phyloP scores from a whole-genome alignment of 805 yeast species.

The Candida nanaspora region DNA sequence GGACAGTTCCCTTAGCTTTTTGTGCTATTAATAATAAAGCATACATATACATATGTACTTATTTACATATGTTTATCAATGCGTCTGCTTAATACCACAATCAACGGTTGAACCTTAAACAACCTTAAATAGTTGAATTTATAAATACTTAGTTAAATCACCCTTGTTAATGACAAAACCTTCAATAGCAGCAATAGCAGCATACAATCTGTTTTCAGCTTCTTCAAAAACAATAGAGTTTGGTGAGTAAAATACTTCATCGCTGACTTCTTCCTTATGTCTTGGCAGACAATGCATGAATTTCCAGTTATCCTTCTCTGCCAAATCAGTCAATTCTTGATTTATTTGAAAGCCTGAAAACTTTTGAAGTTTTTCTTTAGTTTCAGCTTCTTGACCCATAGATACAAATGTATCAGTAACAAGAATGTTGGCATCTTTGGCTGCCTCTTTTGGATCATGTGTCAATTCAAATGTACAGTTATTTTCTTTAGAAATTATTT shows the following conservation, averaged over 20 bases:
- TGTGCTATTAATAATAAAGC: too few species aligned
- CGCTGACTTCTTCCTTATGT: conserved; percentile 89
- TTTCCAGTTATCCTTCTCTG: conserved; percentile 61
- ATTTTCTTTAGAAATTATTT: conserved; percentile 40
- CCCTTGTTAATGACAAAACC: conserved; percentile 86
- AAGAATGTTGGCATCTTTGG: conserved; percentile 66
- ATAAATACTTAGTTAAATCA: conserved; percentile 23
- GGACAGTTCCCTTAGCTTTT: too few species aligned
- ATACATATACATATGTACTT: too few species aligned
- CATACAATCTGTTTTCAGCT: conserved; percentile 93
- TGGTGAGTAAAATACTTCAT: conserved; percentile 82
- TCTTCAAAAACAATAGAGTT: conserved; percentile 86
- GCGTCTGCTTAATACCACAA: too few species aligned
- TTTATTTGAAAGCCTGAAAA: conserved; percentile 86
- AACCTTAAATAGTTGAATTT: too few species aligned
- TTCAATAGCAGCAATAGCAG: conserved; percentile 92
- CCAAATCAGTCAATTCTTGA: conserved; percentile 53
- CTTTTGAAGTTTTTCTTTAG: conserved; percentile 60
- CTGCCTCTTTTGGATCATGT: conserved; percentile 71
- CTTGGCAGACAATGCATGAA: conserved; percentile 99
- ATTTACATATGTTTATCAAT: too few species aligned
- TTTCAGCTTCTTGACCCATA: conserved; percentile 94
- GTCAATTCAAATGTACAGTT: conserved; percentile 50
- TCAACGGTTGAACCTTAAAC: too few species aligned
- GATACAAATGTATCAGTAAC: conserved; percentile 98